Percentiles rank a stretch among this genome's conserved stretches.
Evolutionary conservation across 352 stramenopile species (phyloP).

Genomic region (Phytophthora fragariaefolia): DNA sequence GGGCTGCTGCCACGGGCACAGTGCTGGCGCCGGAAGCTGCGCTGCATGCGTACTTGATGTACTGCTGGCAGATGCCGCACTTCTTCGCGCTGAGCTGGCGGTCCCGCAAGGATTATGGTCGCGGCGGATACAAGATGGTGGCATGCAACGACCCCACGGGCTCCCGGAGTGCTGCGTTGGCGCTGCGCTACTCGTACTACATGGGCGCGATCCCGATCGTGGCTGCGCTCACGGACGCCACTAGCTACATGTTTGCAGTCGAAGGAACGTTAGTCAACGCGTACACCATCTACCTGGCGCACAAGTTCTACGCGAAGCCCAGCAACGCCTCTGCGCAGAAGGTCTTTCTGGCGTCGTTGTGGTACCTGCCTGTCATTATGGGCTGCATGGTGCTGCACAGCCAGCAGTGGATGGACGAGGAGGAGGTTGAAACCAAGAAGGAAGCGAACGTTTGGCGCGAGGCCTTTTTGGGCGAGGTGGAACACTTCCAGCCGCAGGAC

Average conservation of each 20-base stretch:
- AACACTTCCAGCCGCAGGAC: constrained; percentile 65
- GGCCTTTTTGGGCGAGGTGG: constrained; percentile 74
- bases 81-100: constrained; percentile 99
- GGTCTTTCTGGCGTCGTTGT: constrained; percentile 98
- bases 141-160: constrained; percentile 93
- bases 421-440: constrained; percentile 70
- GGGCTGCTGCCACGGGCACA: constrained; percentile 93
- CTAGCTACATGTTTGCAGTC: constrained; percentile 99
- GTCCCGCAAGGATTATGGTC: constrained; percentile 92
- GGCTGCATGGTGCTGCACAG: constrained; percentile 98
- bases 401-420: constrained; percentile 87
- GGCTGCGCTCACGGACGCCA: constrained; percentile 91
- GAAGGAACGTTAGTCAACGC: constrained; percentile 97
- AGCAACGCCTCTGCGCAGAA: constrained; percentile 95
- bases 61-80: constrained; percentile 99
- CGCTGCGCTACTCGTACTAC: constrained; percentile 95
- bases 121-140: constrained; percentile 97
- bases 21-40: constrained; percentile 74
- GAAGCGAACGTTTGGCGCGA: constrained; percentile 65
- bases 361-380: constrained; percentile 98
- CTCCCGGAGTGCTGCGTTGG: constrained; percentile 90
- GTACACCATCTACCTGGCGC: constrained; percentile 95
- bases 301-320: constrained; percentile 95
- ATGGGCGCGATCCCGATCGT: constrained; percentile 95
- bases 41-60: constrained; percentile 91